Percentiles rank a stretch among this genome's conserved stretches.
phyloP scores from a whole-genome alignment of 345 rosid genomes.

The Erucastrum elatum region DNA sequence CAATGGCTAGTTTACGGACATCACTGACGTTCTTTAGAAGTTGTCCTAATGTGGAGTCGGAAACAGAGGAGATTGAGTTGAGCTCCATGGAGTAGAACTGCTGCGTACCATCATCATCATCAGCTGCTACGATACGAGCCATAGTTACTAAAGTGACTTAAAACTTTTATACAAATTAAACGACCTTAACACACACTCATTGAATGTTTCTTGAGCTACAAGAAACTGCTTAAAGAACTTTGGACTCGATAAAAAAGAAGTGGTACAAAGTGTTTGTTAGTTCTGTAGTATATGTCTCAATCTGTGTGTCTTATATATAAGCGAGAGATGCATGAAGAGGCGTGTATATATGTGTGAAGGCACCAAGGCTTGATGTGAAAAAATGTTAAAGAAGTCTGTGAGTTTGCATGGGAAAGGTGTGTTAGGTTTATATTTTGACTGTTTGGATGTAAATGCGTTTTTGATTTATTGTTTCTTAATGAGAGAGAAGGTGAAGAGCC shows the following conservation, averaged over 20 bases:
- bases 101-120: constrained; percentile 34
- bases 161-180: background rate
- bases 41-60: constrained; percentile 65
- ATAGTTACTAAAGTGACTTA: background rate
- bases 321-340: constrained; percentile 27
- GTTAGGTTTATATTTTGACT: constrained; percentile 42
- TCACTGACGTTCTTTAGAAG: constrained; percentile 76
- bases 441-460: constrained; percentile 40
- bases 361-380: constrained; percentile 27
- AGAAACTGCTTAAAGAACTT: background rate
- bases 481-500: constrained; percentile 34
- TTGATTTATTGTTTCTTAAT: constrained; percentile 22
- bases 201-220: background rate
- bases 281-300: background rate
- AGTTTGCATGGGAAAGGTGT: constrained; percentile 42
- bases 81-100: constrained; percentile 53
- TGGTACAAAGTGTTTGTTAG: background rate
- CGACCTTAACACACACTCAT: constrained; percentile 1
- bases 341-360: constrained; percentile 37
- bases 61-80: constrained; percentile 21
- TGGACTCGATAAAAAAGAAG: background rate
- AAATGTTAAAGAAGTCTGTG: constrained; percentile 7
- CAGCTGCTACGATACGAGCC: constrained; percentile 43
- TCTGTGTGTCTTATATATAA: constrained; percentile 16
- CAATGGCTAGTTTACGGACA: constrained; percentile 55